Evolutionary conservation across 108 stramenopile species (phyloP), one percentile per base, ranked within the genome.

Genomic region (Asterionellopsis glacialis): DNA sequence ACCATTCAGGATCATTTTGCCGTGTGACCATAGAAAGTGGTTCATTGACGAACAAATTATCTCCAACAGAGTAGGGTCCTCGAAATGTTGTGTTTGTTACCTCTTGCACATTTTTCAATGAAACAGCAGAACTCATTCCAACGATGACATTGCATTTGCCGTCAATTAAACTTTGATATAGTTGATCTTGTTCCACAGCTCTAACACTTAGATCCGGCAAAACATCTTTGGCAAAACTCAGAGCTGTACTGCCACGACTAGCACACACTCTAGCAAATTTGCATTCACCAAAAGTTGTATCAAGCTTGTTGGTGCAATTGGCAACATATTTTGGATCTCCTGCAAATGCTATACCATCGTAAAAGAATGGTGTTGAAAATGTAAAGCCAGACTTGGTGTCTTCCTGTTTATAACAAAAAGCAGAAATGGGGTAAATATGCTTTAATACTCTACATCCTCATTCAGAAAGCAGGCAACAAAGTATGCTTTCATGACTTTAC

Each of bases 281-380:
- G 49, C 77, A 79, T 16, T 23, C 22, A 0, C 22, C 9, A 28
- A 56, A 58, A 0, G 38, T 58, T 18, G 33, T 41, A 45, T 57
- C 62, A 14, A 62, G 15, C 0, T 45, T 12, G 42, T 75, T 70
- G 12, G 78, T 73, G 41, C 78, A 79, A 12, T 39, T 21, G 21
- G n/a, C n/a, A n/a, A 23, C 69, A 60, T 51, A 79, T 13, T 55
- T 48, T 11, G 65, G 65, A 15, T 53, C 18, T 7, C 68, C 68
- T 27, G 56, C 68, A 61, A 75, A 75, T 18, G 26, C 47, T 13
- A 72, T 9, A 41, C 66, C 67, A 44, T 79, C 75, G 66, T 77
- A 82, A 50, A 65, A 79, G 48, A 63, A 72, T 10, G 77, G 74
- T 21, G 48, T 49, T 0, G 75, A 57, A 64, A 84, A 84, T 18